phyloP scores from a whole-genome alignment of 805 yeast genomes.

The Ogataea trehaloabstinens region DNA sequence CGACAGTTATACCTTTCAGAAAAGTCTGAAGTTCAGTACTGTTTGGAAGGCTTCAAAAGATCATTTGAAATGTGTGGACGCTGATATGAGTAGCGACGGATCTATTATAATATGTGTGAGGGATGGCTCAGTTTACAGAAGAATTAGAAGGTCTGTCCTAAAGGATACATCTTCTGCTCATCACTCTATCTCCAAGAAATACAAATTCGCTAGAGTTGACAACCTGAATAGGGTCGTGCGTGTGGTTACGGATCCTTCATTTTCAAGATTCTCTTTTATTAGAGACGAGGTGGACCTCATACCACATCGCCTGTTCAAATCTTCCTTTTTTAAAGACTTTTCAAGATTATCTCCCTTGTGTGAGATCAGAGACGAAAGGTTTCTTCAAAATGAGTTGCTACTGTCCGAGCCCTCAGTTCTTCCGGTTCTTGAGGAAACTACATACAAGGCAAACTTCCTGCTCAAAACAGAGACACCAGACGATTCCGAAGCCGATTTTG shows the following conservation, averaged over 20 bases:
- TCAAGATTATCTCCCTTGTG: slow-evolving; percentile 49
- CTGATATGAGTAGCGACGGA: slow-evolving; percentile 68
- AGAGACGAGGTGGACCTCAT: slow-evolving; percentile 60
- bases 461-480: slow-evolving; percentile 6
- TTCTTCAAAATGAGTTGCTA: slow-evolving; percentile 6
- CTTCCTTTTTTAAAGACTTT: slow-evolving; percentile 51
- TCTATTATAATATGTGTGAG: slow-evolving; percentile 63
- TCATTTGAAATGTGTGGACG: slow-evolving; percentile 60
- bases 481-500: background rate
- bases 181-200: slow-evolving; percentile 27
- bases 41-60: slow-evolving; percentile 65
- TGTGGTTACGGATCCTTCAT: slow-evolving; percentile 59
- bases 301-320: slow-evolving; percentile 50
- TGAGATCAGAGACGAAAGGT: slow-evolving; percentile 22
- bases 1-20: slow-evolving; percentile 37
- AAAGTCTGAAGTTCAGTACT: slow-evolving; percentile 42
- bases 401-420: slow-evolving; percentile 4
- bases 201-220: slow-evolving; percentile 54
- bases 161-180: slow-evolving; percentile 26
- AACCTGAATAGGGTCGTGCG: slow-evolving; percentile 54
- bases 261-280: slow-evolving; percentile 64
- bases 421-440: slow-evolving; percentile 2
- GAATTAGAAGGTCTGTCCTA: slow-evolving; percentile 35
- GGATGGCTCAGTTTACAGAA: slow-evolving; percentile 64
- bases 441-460: slow-evolving; percentile 15